Conservation (phyloP, 139 green algal genomes). For the Diplosphaera chodatii region DNA sequence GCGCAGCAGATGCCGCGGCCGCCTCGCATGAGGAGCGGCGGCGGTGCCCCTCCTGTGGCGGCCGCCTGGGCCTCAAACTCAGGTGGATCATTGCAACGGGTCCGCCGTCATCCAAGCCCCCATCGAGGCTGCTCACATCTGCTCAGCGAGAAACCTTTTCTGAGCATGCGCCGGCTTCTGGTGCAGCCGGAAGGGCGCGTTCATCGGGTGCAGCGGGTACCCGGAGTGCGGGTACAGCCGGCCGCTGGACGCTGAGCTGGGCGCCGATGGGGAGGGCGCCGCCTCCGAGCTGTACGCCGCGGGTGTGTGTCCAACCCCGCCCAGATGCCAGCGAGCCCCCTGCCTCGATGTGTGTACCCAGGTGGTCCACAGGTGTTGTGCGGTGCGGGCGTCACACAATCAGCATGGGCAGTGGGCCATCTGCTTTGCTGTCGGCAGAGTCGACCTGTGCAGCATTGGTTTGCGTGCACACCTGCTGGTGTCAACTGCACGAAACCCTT, state of each 20-base stretch:
- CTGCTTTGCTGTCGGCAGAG: too few relatives aligned
- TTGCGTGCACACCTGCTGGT: too few relatives aligned
- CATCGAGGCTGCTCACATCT: too few relatives aligned
- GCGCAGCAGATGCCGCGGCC: slow-evolving; percentile 3
- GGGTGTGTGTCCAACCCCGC: neutral
- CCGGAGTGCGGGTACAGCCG: slow-evolving; percentile 35
- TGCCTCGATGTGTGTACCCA: neutral
- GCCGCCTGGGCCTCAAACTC: slow-evolving; percentile 50
- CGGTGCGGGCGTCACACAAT: neutral
- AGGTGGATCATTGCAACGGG: neutral
- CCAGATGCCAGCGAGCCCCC: slow-evolving; percentile 2
- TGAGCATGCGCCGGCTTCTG: too few relatives aligned
- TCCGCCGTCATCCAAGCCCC: too few relatives aligned
- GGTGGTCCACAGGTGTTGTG: slow-evolving; percentile 9
- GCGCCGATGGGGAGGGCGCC: neutral
- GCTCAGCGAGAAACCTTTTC: too few relatives aligned
- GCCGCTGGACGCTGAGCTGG: slow-evolving; percentile 14
- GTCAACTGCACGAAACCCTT: too few relatives aligned
- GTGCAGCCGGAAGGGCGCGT: slow-evolving; percentile 30
- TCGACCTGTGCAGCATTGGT: too few relatives aligned
- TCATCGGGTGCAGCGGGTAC: slow-evolving; percentile 53
- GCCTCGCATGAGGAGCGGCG: too few relatives aligned
- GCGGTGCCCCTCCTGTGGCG: slow-evolving; percentile 47
- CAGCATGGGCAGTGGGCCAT: too few relatives aligned
- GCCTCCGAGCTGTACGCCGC: neutral